Conservation (phyloP, 2,329 filamentous ascomycete species). For the Fusarium chaquense region DNA sequence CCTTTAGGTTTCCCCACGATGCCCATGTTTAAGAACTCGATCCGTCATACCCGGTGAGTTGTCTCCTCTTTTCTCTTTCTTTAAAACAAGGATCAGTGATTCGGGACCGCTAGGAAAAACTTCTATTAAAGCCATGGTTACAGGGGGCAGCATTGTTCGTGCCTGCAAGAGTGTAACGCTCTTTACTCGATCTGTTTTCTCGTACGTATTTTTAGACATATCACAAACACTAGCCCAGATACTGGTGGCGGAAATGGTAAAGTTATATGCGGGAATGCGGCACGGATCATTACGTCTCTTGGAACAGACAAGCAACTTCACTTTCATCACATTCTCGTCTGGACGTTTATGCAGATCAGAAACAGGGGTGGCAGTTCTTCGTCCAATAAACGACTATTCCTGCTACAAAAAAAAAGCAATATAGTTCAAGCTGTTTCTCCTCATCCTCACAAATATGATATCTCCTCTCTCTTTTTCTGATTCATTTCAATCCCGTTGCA, state of each 20-base stretch:
- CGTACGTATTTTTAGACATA: neutral
- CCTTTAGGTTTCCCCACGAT: neutral
- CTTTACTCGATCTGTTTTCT: neutral
- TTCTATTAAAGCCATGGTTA: neutral
- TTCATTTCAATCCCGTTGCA: neutral
- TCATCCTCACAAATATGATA: slow-evolving; percentile 12
- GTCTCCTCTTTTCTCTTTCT: slow-evolving; percentile 18
- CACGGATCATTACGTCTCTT: neutral
- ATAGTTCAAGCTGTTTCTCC: neutral
- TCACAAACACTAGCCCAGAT: slow-evolving; percentile 7
- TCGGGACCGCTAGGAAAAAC: neutral
- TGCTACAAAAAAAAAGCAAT: slow-evolving; percentile 17
- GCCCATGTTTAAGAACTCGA: neutral
- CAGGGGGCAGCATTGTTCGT: slow-evolving; percentile 5
- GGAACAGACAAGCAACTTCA: neutral
- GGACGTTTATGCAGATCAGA: neutral
- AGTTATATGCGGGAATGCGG: slow-evolving; percentile 5
- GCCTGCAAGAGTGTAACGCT: too few relatives aligned
- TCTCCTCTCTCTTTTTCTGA: neutral
- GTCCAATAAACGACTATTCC: neutral
- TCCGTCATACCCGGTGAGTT: neutral
- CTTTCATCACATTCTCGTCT: neutral
- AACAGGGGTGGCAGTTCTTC: neutral
- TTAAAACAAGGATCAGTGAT: neutral
- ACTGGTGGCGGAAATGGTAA: neutral